A percentile compares a stretch with the other conserved stretches of the same genome.
Conservation (phyloP, 2,329 filamentous ascomycete genomes). For the Clonostachys rhizophaga region DNA sequence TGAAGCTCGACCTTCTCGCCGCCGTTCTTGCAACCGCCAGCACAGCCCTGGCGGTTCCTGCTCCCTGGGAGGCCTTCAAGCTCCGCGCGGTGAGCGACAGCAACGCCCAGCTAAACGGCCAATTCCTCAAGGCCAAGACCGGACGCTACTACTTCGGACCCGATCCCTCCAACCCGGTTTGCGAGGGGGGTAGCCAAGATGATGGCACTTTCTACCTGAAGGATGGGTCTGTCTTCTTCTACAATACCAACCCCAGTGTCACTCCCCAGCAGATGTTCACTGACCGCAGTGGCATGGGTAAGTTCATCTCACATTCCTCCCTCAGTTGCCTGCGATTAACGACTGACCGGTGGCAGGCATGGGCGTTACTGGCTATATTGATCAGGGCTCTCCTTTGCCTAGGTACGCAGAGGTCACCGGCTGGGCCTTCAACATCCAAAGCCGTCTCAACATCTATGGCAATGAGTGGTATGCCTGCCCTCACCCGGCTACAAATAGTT, state of each 20-base stretch:
- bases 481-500: constrained; percentile 32
- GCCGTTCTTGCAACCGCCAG: too few relatives aligned
- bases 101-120: too few relatives aligned
- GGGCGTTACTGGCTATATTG: constrained; percentile 48
- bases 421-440: constrained; percentile 36
- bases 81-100: too few relatives aligned
- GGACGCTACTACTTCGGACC: too few relatives aligned
- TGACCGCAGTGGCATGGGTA: constrained; percentile 56
- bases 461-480: constrained; percentile 48
- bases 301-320: constrained; percentile 5
- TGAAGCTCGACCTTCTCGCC: too few relatives aligned
- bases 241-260: constrained; percentile 14
- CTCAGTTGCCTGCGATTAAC: constrained; percentile 36
- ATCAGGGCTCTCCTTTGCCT: constrained; percentile 29
- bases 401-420: constrained; percentile 37
- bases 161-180: constrained; percentile 13
- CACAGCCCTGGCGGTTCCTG: too few relatives aligned
- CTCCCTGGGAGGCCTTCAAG: too few relatives aligned
- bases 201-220: background rate
- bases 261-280: constrained; percentile 44
- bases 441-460: constrained; percentile 35
- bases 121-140: too few relatives aligned
- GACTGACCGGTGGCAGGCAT: constrained; percentile 27
- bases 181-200: constrained; percentile 25
- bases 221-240: constrained; percentile 42